A percentile compares a stretch with the other conserved stretches of the same genome.
These are phyloP conservation scores for Glonium stellatum DNA, from an alignment of 495 filamentous ascomycete genomes.

Conservation along the genomic window DNA sequence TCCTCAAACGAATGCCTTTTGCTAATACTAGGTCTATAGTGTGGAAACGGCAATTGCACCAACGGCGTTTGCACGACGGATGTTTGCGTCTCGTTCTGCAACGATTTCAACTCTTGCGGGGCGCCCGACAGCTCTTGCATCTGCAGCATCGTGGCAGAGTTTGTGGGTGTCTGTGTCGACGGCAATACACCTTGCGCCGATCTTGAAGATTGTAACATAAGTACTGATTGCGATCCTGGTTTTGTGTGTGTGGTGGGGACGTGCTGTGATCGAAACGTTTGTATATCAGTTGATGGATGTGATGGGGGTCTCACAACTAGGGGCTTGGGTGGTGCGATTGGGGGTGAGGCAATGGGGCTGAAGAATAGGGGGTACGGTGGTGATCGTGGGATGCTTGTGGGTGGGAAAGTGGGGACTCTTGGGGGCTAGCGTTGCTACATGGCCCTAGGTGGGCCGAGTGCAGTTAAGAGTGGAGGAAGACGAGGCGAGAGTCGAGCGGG, in stretches of 20 bases:
- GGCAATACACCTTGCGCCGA: constrained; percentile 1
- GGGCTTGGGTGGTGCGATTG: not conserved
- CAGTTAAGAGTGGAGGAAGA: not conserved
- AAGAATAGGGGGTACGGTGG: not conserved
- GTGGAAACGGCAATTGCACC: constrained; percentile 14
- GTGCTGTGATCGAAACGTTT: constrained; percentile 15
- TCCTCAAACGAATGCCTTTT: too few relatives aligned
- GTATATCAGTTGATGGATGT: constrained; percentile 11
- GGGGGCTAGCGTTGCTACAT: not conserved
- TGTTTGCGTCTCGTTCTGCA: constrained; percentile 16
- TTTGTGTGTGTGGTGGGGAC: constrained; percentile 10
- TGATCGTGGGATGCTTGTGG: not conserved
- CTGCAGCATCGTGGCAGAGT: constrained; percentile 12
- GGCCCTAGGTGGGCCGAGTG: not conserved
- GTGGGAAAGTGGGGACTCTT: not conserved
- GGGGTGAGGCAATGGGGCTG: not conserved
- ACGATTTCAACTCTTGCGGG: constrained; percentile 1
- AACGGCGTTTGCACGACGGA: constrained; percentile 21
- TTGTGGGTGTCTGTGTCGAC: constrained; percentile 16
- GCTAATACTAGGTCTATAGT: too few relatives aligned
- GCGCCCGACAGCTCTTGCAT: constrained; percentile 9
- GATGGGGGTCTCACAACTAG: not conserved
- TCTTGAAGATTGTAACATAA: constrained; percentile 4
- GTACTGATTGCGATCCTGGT: constrained; percentile 11
- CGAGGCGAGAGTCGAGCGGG: not conserved